These are phyloP conservation scores for Furcasterigmium sp. DNA, from an alignment of 2,329 filamentous ascomycete species.

Conservation along the genomic window DNA sequence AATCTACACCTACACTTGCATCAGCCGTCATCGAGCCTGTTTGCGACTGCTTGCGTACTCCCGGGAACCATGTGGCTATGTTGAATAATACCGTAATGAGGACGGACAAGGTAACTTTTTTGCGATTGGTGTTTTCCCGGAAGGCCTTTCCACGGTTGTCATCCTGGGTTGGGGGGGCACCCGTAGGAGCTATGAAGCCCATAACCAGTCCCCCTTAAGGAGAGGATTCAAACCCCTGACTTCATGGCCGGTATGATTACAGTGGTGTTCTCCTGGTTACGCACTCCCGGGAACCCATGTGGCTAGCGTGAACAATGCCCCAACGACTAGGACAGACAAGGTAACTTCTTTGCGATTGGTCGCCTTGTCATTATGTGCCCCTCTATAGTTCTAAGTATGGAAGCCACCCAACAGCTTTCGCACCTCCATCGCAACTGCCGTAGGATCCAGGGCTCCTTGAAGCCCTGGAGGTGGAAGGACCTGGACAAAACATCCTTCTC, in stretches of 20 bases:
- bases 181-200: too few species aligned
- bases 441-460: background rate
- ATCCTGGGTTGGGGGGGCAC: too few species aligned
- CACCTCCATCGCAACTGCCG: background rate
- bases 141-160: background rate
- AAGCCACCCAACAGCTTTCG: conserved; percentile 2
- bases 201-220: too few species aligned
- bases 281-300: background rate
- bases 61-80: background rate
- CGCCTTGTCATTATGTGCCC: background rate
- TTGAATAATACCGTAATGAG: background rate
- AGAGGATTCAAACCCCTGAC: too few species aligned
- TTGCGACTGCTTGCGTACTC: background rate
- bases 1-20: background rate
- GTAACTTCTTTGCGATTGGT: conserved; percentile 10
- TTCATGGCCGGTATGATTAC: too few species aligned
- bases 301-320: background rate
- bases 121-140: conserved; percentile 6
- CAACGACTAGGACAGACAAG: conserved; percentile 3
- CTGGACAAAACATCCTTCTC: too few species aligned
- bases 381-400: conserved; percentile 2
- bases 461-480: too few species aligned
- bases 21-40: background rate
- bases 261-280: background rate
- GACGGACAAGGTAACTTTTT: conserved; percentile 5